phyloP scores from a whole-genome alignment of 495 filamentous ascomycete species.

The Podospora anserina region DNA sequence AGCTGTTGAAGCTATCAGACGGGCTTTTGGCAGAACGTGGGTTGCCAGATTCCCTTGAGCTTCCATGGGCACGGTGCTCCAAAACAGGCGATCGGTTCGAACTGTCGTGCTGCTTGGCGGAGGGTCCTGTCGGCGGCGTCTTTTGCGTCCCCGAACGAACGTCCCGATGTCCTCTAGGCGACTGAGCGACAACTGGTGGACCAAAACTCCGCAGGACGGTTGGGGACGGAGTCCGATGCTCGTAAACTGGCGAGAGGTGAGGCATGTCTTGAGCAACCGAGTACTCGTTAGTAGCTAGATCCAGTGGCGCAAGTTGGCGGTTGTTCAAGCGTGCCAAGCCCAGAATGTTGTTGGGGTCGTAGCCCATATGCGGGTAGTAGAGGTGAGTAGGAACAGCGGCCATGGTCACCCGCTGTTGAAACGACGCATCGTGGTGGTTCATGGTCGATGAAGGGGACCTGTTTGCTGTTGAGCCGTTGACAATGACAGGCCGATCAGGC shows the following conservation, averaged over 20 bases:
- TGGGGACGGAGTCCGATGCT: conserved; percentile 51
- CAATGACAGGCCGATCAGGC: conserved; percentile 45
- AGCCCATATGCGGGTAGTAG: conserved; percentile 19
- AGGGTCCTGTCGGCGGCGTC: conserved; percentile 21
- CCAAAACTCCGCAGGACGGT: conserved; percentile 42
- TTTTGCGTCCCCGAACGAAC: conserved; percentile 25
- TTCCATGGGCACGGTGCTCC: conserved; percentile 38
- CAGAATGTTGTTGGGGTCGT: conserved; percentile 24
- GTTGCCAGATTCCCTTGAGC: conserved; percentile 45
- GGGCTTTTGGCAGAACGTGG: conserved; percentile 50
- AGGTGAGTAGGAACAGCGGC: conserved; percentile 22
- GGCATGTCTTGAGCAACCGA: conserved; percentile 36
- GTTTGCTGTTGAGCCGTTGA: conserved; percentile 44
- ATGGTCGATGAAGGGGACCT: conserved; percentile 25
- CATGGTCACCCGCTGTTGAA: conserved; percentile 33
- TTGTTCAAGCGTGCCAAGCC: conserved; percentile 31
- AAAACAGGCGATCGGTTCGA: conserved; percentile 24
- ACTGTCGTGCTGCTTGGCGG: conserved; percentile 24
- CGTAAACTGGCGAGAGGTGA: conserved; percentile 56
- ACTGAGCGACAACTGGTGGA: conserved; percentile 16
- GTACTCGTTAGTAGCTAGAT: conserved; percentile 42
- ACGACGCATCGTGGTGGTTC: conserved; percentile 25
- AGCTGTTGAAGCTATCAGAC: conserved; percentile 39
- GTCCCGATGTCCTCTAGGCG: conserved; percentile 11
- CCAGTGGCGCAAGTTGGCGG: conserved; percentile 44